Evolutionary conservation across 495 filamentous ascomycete genomes (phyloP), one percentile per base, ranked within the genome.

Genomic region (Aspergillus kassunensis): DNA sequence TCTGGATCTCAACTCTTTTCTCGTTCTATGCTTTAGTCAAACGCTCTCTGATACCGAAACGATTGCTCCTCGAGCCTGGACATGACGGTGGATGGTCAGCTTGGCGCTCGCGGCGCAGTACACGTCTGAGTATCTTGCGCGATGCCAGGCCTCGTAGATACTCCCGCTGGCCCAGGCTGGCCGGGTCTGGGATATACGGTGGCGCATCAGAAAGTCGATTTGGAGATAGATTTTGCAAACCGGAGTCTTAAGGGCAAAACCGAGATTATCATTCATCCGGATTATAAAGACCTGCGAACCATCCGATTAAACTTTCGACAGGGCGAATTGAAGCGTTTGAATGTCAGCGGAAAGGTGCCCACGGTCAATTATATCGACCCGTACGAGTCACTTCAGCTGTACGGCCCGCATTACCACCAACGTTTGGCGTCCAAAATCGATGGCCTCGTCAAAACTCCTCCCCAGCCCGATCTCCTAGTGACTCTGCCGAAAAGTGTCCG

Each of bases 241-340:
- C 85, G 84, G 62, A 83, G 77, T 62, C 64, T 97, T 59, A 86
- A 78, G 58, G 93, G 93, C 27, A 86, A 80, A 56, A 88, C 87
- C 9, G 87, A 88, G 44, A 87, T 98, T 53, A 82, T 84, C 1
- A 80, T 97, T 36, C 80, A 87, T 53, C 86, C 88, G 11, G 79
- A 83, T 25, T 67, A 72, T 34, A 79, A 81, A 40, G 79, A 88
- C 8, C 72, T 96, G 23, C 76, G 76, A 34, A 76, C 74, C n/a
- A 81, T 98, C 23, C 77, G 73, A 24, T 76, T 98, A 55, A 89
- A 96, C 61, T 90, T 91, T 60, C 85, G 91, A 48, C 92, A 98
- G 68, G 89, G 88, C 61, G 82, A 82, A 49, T 79, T 90, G 61
- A 87, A 79, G 44, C 67, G 73, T 9, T 47, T 96, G 43, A 84